A percentile compares a stretch with the other conserved stretches of the same genome.
Conservation (phyloP, 352 stramenopile genomes). For the Nothophytophthora sp. region DNA sequence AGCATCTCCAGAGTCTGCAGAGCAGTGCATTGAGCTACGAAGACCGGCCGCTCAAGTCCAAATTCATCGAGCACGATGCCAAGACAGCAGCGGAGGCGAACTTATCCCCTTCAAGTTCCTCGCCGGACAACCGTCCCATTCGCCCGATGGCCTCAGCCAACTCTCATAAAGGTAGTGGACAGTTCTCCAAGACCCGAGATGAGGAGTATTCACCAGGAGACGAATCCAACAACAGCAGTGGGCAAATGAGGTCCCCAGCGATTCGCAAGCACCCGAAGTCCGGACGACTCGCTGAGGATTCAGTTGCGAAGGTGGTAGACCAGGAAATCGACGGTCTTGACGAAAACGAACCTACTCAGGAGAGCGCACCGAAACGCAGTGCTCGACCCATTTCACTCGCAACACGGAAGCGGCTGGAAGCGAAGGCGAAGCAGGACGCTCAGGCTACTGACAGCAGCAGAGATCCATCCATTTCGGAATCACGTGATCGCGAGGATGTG, state of each 20-base stretch:
- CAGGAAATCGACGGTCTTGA: background rate
- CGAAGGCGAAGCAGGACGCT: conserved; percentile 51
- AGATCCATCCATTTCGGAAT: background rate
- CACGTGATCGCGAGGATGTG: background rate
- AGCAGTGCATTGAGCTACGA: conserved; percentile 27
- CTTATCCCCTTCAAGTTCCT: conserved; percentile 1
- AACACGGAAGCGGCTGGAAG: conserved; percentile 59
- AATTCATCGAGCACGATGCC: conserved; percentile 20
- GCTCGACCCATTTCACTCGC: conserved; percentile 12
- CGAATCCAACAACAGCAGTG: conserved; percentile 19
- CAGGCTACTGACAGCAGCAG: background rate
- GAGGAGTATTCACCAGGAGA: no score
- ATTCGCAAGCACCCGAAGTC: no score
- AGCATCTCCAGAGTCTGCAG: conserved; percentile 45
- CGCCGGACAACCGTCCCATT: conserved; percentile 46
- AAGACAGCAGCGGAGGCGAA: conserved; percentile 1
- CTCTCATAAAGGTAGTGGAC: no score
- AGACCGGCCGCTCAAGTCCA: conserved; percentile 41
- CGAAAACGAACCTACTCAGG: background rate
- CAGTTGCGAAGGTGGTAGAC: background rate
- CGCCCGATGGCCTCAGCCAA: conserved; percentile 18
- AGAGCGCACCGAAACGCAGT: background rate
- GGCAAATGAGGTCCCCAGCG: conserved; percentile 6
- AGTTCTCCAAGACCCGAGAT: no score
- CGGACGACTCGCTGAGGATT: no score